Conservation (phyloP, 2,329 filamentous ascomycete genomes). For the Cadophora sp. region DNA sequence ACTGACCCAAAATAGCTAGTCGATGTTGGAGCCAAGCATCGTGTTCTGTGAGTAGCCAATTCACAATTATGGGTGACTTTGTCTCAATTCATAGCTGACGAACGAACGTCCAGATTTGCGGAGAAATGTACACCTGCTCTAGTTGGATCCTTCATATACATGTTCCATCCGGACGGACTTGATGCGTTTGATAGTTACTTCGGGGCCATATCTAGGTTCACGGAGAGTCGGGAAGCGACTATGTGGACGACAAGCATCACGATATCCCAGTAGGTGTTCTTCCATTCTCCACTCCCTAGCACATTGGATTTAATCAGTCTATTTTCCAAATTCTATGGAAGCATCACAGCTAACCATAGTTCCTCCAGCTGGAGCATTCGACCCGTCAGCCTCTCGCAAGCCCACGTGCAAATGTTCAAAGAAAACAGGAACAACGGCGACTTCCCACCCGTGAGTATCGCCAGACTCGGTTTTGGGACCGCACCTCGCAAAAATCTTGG, state of each 20-base stretch:
- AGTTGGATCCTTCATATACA: constrained; percentile 33
- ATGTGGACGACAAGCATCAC: constrained; percentile 37
- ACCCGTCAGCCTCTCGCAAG: constrained; percentile 22
- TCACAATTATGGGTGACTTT: not conserved
- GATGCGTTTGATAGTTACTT: constrained; percentile 38
- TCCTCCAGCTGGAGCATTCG: constrained; percentile 26
- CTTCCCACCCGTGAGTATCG: constrained; percentile 33
- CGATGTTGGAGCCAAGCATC: constrained; percentile 32
- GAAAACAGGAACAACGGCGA: constrained; percentile 32
- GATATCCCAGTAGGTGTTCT: constrained; percentile 29
- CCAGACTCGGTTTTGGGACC: constrained; percentile 16
- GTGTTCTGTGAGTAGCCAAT: constrained; percentile 31
- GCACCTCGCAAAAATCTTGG: not conserved
- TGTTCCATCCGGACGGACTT: constrained; percentile 37
- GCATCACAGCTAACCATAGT: not conserved
- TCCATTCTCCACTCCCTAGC: not conserved
- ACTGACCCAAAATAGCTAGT: constrained; percentile 29
- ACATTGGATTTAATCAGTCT: not conserved
- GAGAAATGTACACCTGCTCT: constrained; percentile 33
- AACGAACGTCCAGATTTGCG: constrained; percentile 25
- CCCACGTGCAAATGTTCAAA: constrained; percentile 21
- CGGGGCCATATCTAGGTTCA: constrained; percentile 28
- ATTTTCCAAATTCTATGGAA: not conserved
- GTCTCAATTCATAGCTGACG: no score
- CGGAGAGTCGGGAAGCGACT: constrained; percentile 23